Base-by-base conservation (phyloP, 306 rosid species). In the Sicyos edulis region DNA sequence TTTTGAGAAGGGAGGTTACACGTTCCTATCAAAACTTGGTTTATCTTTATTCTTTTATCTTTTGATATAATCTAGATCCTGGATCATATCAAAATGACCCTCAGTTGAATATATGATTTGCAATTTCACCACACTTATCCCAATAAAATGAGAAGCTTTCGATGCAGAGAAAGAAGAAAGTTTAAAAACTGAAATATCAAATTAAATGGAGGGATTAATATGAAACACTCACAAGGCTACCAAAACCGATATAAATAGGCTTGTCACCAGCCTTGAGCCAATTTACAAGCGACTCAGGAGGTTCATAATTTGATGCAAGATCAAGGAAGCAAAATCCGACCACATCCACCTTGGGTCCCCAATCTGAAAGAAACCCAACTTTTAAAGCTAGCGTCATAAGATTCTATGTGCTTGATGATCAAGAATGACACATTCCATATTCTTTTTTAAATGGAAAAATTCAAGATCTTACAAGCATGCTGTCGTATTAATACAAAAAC, bases 281-380 rank as follows among this genome's bases (percentile, higher is more conserved):
- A 77, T 87, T 87, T 69, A 86, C 80, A 24, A 95, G 96, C 21
- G 80, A 14, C 73, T 87, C 92, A 0, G 97, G 97, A 76, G 99
- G 97, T 83, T 89, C 88, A 77, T 81, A 95, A 82, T 89, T 95
- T 74, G 96, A 91, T 47, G 97, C 99, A 78, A 95, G 97, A 86
- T 95, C 99, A 76, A 95, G 99, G 88, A 95, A 95, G 88, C 99
- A 91, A 86, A 95, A 95, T 67, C 99, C 99, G 34, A 95, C 99
- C 63, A 91, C 96, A 78, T 95, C 99, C 70, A 91, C 82, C 86
- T 89, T 86, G 8, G 91, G 91, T 64, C 99, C 99, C 99, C 99
- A 95, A 86, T 95, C 99, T 95, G 89, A 80, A 85, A 81, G 82
- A 77, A 71, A 70, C 17, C 58, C 54, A 53, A 71, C 54, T 73